Evolutionary conservation across 2,329 filamentous ascomycete species (phyloP), one percentile per base, ranked within the genome.

Genomic region (Colletotrichum euphorbiae): DNA sequence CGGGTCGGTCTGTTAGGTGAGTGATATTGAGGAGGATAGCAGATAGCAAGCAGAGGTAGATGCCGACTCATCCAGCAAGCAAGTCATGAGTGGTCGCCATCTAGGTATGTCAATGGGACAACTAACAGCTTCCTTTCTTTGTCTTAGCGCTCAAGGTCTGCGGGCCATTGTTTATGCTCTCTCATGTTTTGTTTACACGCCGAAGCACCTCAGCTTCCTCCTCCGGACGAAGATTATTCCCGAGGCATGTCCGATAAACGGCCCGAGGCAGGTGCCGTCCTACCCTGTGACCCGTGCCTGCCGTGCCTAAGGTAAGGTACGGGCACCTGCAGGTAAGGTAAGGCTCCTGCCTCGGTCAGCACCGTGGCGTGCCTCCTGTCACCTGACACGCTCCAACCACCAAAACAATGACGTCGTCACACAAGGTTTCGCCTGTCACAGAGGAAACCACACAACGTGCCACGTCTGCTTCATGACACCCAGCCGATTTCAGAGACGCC

Each of bases 361-460:
- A 21, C 9, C 19, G 48, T 62, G 48, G 33, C 57, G 33, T 48
- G 15, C 24, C 28, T 67, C 7, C 13, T 56, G 66, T 69, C 66
- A 69, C 61, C 61, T 69, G 66, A 69, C 66, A 17, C 62, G 60
- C 61, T 42, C 66, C 66, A 38, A 60, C 48, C 54, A 55, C 54
- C 31, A 45, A 36, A 59, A 62, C 66, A 65, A 69, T 69, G 66
- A 69, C 66, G 66, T 69, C 66, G 61, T 66, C 66, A 56, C 48
- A 48, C 66, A 69, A 69, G 62, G 66, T 66, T 60, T 58, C 55
- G 66, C 62, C 62, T 69, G 66, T 13, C 66, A 66, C 31, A 55
- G 48, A 65, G 66, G 61, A 66, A 66, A 69, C 62, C 40, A 60
- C 36, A 48, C 66, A 56, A 43, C 55, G 66, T 69, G 66, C 66